Conservation (phyloP, 805 yeast genomes). For the Lachancea meyersii region DNA sequence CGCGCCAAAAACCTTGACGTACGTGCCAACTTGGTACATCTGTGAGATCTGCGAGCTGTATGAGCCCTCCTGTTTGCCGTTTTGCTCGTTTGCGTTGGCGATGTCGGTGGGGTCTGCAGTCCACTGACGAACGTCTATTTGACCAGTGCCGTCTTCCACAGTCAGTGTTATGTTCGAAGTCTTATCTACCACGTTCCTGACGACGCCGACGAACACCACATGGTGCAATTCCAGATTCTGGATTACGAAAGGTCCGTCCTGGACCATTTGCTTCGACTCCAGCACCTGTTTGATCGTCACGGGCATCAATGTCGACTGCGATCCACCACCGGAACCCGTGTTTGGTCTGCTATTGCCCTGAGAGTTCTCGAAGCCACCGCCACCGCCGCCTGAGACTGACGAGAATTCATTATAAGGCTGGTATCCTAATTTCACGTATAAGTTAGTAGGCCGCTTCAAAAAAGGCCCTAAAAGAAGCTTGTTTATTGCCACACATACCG, state of each 20-base stretch:
- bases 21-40: conserved; percentile 43
- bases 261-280: conserved; percentile 52
- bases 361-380: conserved; percentile 29
- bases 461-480: not conserved
- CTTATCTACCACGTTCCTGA: conserved; percentile 57
- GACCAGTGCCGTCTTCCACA: conserved; percentile 76
- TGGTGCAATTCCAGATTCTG: conserved; percentile 56
- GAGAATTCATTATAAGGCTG: conserved; percentile 33
- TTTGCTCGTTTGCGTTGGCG: conserved; percentile 28
- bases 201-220: conserved; percentile 62
- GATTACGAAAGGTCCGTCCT: conserved; percentile 60
- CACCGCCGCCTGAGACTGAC: conserved; percentile 30
- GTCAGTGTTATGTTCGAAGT: conserved; percentile 51
- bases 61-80: conserved; percentile 15
- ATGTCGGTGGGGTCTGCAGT: conserved; percentile 36
- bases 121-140: conserved; percentile 62
- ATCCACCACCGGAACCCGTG: conserved; percentile 18
- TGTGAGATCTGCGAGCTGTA: conserved; percentile 32
- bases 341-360: conserved; percentile 18
- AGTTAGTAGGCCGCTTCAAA: not conserved
- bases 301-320: conserved; percentile 41
- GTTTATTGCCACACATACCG: too few relatives aligned
- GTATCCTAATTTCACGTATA: conserved; percentile 15
- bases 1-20: conserved; percentile 54
- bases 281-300: conserved; percentile 69